Conservation (phyloP, 495 filamentous ascomycete genomes). For the Darksidea phi region DNA sequence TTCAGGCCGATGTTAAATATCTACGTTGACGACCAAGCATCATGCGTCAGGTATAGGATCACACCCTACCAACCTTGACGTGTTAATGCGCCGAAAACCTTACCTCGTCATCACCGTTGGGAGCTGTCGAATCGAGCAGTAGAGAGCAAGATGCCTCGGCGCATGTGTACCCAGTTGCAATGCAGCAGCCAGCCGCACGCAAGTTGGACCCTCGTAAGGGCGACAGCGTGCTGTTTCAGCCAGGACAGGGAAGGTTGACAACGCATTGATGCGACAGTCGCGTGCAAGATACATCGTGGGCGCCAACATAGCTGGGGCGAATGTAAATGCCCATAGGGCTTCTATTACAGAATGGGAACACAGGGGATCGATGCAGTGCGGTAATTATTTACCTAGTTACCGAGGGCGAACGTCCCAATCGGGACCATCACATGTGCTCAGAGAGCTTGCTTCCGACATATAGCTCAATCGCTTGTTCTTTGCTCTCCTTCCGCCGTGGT, state of each 20-base stretch:
- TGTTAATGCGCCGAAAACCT: not conserved
- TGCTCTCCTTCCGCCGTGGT: too few relatives aligned
- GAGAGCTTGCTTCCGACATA: too few relatives aligned
- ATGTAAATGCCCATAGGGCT: not conserved
- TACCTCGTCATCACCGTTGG: not conserved
- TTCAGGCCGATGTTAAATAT: not conserved
- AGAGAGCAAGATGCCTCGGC: not conserved
- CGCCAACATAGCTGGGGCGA: not conserved
- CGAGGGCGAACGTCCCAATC: not conserved
- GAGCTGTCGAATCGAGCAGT: not conserved
- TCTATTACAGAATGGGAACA: not conserved
- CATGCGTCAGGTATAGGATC: not conserved
- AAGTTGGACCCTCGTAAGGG: not conserved
- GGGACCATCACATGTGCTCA: not conserved
- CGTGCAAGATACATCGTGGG: not conserved
- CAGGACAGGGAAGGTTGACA: not conserved
- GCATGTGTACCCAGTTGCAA: not conserved
- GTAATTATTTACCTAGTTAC: slow-evolving; percentile 1
- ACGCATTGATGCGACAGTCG: not conserved
- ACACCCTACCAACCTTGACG: not conserved
- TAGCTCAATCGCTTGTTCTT: too few relatives aligned
- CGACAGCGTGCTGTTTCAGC: not conserved
- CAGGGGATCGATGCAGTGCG: not conserved
- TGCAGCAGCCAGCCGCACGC: not conserved
- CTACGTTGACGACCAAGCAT: not conserved